Evolutionary conservation across 1,284 basidiomycete species (phyloP).

Genomic region (Caloboletus firmus): DNA sequence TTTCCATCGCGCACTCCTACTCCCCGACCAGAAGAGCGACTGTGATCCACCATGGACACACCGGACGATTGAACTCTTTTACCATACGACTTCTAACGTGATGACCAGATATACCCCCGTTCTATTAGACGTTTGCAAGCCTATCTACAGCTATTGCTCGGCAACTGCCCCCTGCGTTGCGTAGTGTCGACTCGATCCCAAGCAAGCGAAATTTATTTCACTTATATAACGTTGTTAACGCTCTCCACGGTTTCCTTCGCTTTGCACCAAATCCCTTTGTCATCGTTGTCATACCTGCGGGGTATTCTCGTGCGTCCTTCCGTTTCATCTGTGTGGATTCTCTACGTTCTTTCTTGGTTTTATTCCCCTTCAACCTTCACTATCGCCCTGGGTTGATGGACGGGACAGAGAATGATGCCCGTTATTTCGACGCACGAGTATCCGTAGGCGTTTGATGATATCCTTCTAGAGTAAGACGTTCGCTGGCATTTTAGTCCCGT

Average conservation of each 20-base stretch:
- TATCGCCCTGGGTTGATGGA: slow-evolving; percentile 14
- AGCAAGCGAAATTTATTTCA: slow-evolving; percentile 39
- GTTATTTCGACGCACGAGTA: slow-evolving; percentile 15
- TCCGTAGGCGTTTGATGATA: slow-evolving; percentile 17
- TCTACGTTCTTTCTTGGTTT: slow-evolving; percentile 29
- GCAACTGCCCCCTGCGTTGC: slow-evolving; percentile 24
- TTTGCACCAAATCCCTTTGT: slow-evolving; percentile 28
- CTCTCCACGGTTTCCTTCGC: slow-evolving; percentile 27
- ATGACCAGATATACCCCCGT: slow-evolving; percentile 37
- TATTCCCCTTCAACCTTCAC: slow-evolving; percentile 11
- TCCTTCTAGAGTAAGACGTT: slow-evolving; percentile 28
- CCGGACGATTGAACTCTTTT: slow-evolving; percentile 23
- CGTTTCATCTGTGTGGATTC: slow-evolving; percentile 16
- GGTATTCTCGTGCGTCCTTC: slow-evolving; percentile 21
- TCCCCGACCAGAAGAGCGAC: slow-evolving; percentile 39
- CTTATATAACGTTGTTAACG: slow-evolving; percentile 38
- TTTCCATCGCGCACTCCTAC: slow-evolving; percentile 62
- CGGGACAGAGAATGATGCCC: slow-evolving; percentile 13
- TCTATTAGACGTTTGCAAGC: slow-evolving; percentile 36
- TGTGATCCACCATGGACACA: slow-evolving; percentile 24
- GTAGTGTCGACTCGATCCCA: slow-evolving; percentile 23
- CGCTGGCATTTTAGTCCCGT: slow-evolving; percentile 29
- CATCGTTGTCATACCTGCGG: slow-evolving; percentile 18
- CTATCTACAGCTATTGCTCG: slow-evolving; percentile 38
- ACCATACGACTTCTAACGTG: slow-evolving; percentile 37